phyloP scores from a whole-genome alignment of 305 asterid genomes.

The Fraxinus platypoda region DNA sequence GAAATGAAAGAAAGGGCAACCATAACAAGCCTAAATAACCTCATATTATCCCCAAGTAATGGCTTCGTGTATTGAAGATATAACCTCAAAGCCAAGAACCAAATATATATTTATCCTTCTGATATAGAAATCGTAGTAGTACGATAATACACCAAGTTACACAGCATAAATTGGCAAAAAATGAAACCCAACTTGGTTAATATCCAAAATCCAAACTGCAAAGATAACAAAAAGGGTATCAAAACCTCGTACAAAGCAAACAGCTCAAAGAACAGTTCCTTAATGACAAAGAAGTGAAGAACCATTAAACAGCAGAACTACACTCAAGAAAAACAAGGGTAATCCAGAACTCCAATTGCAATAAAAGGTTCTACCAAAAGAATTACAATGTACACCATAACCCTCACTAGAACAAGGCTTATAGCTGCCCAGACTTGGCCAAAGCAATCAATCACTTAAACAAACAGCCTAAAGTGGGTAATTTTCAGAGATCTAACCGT shows the following conservation, averaged over 20 bases:
- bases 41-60: constrained; percentile 43
- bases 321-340: not conserved
- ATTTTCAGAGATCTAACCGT: constrained; percentile 33
- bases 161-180: constrained; percentile 21
- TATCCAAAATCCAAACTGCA: constrained; percentile 15
- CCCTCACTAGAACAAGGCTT: not conserved
- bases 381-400: not conserved
- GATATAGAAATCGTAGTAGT: constrained; percentile 14
- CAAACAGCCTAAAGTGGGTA: constrained; percentile 15
- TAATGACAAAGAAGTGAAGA: not conserved
- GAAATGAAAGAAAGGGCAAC: constrained; percentile 43
- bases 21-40: constrained; percentile 49
- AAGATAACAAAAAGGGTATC: constrained; percentile 3
- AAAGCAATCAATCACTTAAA: constrained; percentile 18
- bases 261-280: not conserved
- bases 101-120: constrained; percentile 10
- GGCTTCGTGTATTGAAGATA: not conserved
- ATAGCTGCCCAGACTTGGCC: constrained; percentile 8
- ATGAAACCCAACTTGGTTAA: constrained; percentile 8
- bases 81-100: constrained; percentile 3
- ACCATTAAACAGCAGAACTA: constrained; percentile 6
- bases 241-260: constrained; percentile 6
- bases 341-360: not conserved
- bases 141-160: constrained; percentile 24
- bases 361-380: not conserved